phyloP scores from a whole-genome alignment of 2,329 filamentous ascomycete species.

The Ceratocystis lukuohia region DNA sequence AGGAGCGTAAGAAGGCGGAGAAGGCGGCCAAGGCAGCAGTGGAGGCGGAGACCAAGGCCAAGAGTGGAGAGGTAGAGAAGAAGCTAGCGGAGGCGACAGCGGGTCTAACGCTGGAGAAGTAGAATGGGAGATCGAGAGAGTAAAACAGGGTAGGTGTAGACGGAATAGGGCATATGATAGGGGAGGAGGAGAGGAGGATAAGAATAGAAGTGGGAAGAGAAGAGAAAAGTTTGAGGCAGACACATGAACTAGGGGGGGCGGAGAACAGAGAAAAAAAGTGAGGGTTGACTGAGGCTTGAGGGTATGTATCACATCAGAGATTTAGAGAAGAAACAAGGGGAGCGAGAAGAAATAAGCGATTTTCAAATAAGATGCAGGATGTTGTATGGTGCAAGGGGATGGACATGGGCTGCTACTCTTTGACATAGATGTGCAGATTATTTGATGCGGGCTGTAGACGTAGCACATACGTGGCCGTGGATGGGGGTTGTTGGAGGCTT shows the following conservation, averaged over 20 bases:
- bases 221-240: no score
- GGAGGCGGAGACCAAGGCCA: constrained; percentile 20
- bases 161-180: background rate
- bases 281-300: background rate
- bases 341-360: background rate
- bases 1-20: constrained; percentile 33
- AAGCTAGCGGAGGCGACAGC: constrained; percentile 20
- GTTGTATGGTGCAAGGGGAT: no score
- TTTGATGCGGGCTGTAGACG: background rate
- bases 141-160: background rate
- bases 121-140: constrained; percentile 2
- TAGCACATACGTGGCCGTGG: background rate
- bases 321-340: background rate
- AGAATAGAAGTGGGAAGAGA: no score
- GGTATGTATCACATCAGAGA: background rate
- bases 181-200: background rate
- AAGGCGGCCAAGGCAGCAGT: constrained; percentile 23
- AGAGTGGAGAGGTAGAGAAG: constrained; percentile 20
- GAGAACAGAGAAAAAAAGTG: background rate
- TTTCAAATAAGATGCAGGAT: background rate
- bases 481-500: background rate
- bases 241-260: background rate
- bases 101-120: constrained; percentile 21
- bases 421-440: background rate
- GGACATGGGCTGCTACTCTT: no score